phyloP scores from a whole-genome alignment of 371 early-diverging fungal genomes.

The Zychaea mexicana region DNA sequence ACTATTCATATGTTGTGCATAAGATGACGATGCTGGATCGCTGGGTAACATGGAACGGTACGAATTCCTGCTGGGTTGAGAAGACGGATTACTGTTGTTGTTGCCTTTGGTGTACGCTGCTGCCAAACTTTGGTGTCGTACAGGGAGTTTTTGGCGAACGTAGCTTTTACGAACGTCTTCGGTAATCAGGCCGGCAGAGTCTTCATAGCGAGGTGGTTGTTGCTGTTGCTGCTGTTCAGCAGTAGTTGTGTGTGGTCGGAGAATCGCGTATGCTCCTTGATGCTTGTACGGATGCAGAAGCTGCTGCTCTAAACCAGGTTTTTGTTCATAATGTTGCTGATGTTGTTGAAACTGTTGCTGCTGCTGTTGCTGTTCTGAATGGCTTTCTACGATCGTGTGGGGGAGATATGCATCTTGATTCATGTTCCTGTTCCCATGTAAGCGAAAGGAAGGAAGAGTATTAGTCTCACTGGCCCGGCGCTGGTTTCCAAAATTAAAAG shows the following conservation, averaged over 20 bases:
- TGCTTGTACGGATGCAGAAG: constrained; percentile 15
- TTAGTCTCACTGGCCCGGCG: not conserved
- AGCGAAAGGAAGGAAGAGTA: not conserved
- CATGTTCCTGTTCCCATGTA: constrained; percentile 11
- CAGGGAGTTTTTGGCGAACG: constrained; percentile 43
- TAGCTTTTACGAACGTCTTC: constrained; percentile 40
- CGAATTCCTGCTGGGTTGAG: not conserved
- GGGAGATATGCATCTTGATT: constrained; percentile 11
- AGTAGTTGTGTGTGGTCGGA: not conserved
- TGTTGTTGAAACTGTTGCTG: not conserved
- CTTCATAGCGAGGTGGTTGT: not conserved
- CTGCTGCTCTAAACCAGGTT: too few species aligned
- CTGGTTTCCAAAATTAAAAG: not conserved
- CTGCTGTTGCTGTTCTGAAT: not conserved
- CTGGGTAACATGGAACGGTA: not conserved
- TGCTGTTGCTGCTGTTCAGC: not conserved
- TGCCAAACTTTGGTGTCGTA: constrained; percentile 47
- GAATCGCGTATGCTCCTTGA: constrained; percentile 20
- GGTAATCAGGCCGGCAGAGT: constrained; percentile 31
- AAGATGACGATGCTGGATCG: not conserved
- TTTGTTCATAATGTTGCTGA: not conserved
- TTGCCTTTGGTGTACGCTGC: constrained; percentile 14
- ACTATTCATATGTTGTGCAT: not conserved
- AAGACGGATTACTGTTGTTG: not conserved
- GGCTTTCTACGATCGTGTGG: constrained; percentile 3